Conservation (phyloP, 2,329 filamentous ascomycete species). For the Aspergillus tamarii region DNA sequence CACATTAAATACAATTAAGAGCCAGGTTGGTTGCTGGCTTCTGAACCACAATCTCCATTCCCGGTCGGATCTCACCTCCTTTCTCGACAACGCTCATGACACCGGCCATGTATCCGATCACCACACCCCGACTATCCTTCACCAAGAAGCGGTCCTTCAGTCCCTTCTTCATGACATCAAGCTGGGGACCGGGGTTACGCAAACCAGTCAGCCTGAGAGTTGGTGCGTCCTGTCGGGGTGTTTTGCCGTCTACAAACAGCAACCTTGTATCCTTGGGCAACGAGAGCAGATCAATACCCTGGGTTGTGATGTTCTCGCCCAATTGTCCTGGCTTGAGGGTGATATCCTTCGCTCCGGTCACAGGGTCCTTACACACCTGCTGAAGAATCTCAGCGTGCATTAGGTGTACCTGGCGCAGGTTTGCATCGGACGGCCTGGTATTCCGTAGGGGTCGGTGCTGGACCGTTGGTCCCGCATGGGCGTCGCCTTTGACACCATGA, state of each 20-base stretch:
- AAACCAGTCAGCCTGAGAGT: constrained; percentile 12
- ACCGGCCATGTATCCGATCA: constrained; percentile 15
- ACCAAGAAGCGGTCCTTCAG: constrained; percentile 16
- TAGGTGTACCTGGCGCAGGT: not conserved
- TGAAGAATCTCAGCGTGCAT: not conserved
- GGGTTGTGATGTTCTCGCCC: constrained; percentile 19
- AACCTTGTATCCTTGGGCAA: constrained; percentile 10
- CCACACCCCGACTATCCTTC: constrained; percentile 5
- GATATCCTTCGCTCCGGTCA: not conserved
- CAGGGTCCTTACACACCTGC: not conserved
- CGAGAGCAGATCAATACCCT: constrained; percentile 13
- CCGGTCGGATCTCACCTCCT: constrained; percentile 15
- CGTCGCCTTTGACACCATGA: not conserved
- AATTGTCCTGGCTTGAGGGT: not conserved
- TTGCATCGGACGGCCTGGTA: not conserved
- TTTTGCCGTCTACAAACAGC: constrained; percentile 7
- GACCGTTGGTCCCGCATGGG: not conserved
- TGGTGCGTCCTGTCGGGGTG: not conserved
- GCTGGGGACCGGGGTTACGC: constrained; percentile 13
- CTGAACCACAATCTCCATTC: constrained; percentile 16
- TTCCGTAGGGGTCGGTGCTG: not conserved
- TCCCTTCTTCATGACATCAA: constrained; percentile 11
- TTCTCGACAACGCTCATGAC: constrained; percentile 20
- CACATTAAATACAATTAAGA: not conserved
- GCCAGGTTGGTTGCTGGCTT: not conserved